Base-by-base conservation (phyloP, 768 basidiomycete species). In the Boletus vinaceobasis region DNA sequence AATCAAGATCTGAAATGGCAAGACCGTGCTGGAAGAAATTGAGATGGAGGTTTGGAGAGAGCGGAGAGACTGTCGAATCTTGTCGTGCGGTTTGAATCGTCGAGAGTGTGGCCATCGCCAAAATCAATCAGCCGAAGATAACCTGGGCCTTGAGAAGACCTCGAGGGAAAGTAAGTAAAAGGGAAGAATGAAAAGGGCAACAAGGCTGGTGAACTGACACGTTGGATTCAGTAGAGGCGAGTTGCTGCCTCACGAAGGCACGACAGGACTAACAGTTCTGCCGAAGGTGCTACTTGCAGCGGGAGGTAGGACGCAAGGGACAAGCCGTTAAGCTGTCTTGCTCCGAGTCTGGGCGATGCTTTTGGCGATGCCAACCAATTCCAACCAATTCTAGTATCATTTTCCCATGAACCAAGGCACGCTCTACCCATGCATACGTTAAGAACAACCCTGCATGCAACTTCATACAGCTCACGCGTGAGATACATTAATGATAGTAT, bases 1-100 rank as follows among this genome's bases (percentile, higher is more conserved):
- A 79, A 70, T 85, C 83, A 58, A 82, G 75, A 53, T 86, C 85
- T 53, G 79, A 73, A 67, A 85, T 77, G 38, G 74, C 65, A 55
- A 86, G 75, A 39, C 77, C 72, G 62, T 76, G 77, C 48, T 83
- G 74, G 70, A 83, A 84, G 57, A 79, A 67, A 52, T 66, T 69
- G 55, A 76, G 64, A 61, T 67, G 71, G 40, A 72, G 56, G 60
- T 69, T 67, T 44, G 73, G 57, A 23, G 75, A 56, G 56, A 71
- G 55, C n/a, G 67, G 58, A 21, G 70, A 33, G 26, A 65, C 50
- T 9, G 74, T 61, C 32, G 70, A 65, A 48, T 79, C 76, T 53
- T 73, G 76, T 60, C 75, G 72, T 53, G 74, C 60, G 37, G 75
- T 70, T 57, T 79, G 80, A 58, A 84, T 72, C 50, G 79, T 71